Base-by-base conservation (phyloP, 129 eudicot genomes). In the Arctium minus region DNA sequence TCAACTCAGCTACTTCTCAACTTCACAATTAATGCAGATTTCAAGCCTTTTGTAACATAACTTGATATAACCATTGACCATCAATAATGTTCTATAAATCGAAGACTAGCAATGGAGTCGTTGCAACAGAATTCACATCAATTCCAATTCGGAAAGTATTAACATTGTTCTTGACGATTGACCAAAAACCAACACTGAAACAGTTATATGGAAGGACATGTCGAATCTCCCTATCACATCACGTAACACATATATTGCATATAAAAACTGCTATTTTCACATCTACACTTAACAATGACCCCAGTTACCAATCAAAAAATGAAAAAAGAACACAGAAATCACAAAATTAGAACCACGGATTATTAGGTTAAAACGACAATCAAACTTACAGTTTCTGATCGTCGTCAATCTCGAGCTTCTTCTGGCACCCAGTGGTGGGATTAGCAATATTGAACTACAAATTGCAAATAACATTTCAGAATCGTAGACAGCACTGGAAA, bases 371-470 rank as follows among this genome's bases (percentile, higher is more conserved):
- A 77, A 37, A 77, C 6, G 18, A 36, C 10, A 77, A 18, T 30
- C 11, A 5, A 78, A n/a, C 89, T 76, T 80, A 92, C 97, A 92
- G 97, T 71, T 92, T 92, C 83, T 81, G 97, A 83, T 92, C 97
- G 69, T 92, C 97, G 48, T 92, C 97, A 18, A 92, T 92, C 79
- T 92, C 97, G 79, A 92, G 91, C 92, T 90, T 92, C 91, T 92
- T 92, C 91, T 92, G 97, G 94, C 97, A 92, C 6, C 97, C 97
- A 30, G 97, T 92, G 53, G 97, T 92, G 22, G 96, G 96, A 83
- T 89, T 87, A 0, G 97, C 97, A 36, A 92, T 86, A 75, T 92
- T 92, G 88, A 89, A 88, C 96, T 91, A 73, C 86, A 84, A 79
- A 40, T 27, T 18, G 29, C 32, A 74, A n/a, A 33, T 18, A 72